These are phyloP conservation scores for Sarocladium oryzae DNA, from an alignment of 2,329 filamentous ascomycete species.

Conservation along the genomic window DNA sequence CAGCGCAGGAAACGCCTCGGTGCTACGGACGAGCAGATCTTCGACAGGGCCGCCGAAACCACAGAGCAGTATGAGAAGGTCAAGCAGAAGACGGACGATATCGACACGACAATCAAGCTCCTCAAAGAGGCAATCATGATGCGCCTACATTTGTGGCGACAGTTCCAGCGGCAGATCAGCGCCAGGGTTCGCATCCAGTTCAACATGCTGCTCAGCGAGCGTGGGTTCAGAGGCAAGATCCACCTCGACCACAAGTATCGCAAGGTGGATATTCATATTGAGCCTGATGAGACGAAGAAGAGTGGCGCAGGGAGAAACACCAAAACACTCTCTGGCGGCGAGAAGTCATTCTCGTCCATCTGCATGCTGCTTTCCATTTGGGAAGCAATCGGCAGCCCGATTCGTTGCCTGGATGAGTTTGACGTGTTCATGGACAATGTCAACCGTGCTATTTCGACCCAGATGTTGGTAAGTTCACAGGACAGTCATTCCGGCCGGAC, in stretches of 20 bases:
- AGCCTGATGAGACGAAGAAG: slow-evolving; percentile 62
- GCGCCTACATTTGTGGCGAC: slow-evolving; percentile 69
- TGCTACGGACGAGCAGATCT: slow-evolving; percentile 59
- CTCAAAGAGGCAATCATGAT: slow-evolving; percentile 57
- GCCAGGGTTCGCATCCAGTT: slow-evolving; percentile 82
- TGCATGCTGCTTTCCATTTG: slow-evolving; percentile 88
- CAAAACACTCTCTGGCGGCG: slow-evolving; percentile 88
- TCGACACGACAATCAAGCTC: slow-evolving; percentile 32
- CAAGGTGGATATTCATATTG: slow-evolving; percentile 69
- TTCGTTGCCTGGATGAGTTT: slow-evolving; percentile 94
- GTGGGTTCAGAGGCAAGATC: slow-evolving; percentile 79
- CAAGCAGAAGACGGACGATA: slow-evolving; percentile 32
- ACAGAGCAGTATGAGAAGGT: slow-evolving; percentile 37
- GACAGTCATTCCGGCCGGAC: not conserved
- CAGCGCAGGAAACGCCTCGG: slow-evolving; percentile 52
- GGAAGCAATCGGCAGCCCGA: slow-evolving; percentile 96
- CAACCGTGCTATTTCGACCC: slow-evolving; percentile 87
- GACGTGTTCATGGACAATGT: slow-evolving; percentile 99
- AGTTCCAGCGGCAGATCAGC: slow-evolving; percentile 80
- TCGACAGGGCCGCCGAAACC: slow-evolving; percentile 37
- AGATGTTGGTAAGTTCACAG: slow-evolving; percentile 68
- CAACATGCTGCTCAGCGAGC: slow-evolving; percentile 79
- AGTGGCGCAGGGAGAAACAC: slow-evolving; percentile 70
- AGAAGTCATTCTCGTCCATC: slow-evolving; percentile 97
- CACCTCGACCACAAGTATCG: slow-evolving; percentile 70